Base-by-base conservation (phyloP, 768 basidiomycete genomes). In the Chalciporus piperatus region DNA sequence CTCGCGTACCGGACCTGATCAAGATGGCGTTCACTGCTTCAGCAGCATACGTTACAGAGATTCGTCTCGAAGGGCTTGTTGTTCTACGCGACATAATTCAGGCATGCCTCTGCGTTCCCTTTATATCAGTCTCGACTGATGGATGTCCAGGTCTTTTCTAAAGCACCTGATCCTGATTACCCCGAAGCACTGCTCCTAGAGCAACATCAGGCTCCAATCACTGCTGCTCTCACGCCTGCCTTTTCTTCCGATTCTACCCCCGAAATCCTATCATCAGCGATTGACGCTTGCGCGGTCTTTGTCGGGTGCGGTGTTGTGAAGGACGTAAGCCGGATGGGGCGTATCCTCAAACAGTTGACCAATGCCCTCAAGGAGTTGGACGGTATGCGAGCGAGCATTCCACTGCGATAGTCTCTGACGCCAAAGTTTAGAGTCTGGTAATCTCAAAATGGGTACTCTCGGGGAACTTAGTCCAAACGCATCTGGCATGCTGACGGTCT, bases 1-100 rank as follows among this genome's bases (percentile, higher is more conserved):
- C 88, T 16, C 82, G 94, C 17, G 84, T 98, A 8, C 84, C 89
- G 6, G 97, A 99, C 70, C 74, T 99, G 51, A 96, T 99, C 70
- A 91, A 82, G 72, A 97, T 98, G 87, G 96, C 97, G 0, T 98
- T 99, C 67, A 96, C 92, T 12, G 95, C 97, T 1, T 94, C 93
- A 14, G 92, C 96, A 0, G 94, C 97, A 4, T 91, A 97, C 65
- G 94, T 98, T 28, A 94, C 91, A 9, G 93, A 98, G 66, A 98
- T 98, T 55, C 81, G 96, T 30, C 71, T 98, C 23, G 90, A 93
- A 65, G 97, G 97, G 2, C 71, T 98, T 23, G 77, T 91, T 8
- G 91, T 99, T 5, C 72, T 99, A 23, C 79, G 85, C 27, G 95
- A 98, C 67, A 91, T 98, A 27, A 94, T 99, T 54, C 82, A 94